phyloP scores from a whole-genome alignment of 1,284 basidiomycete genomes.

The Ceratorhiza oryzae-sativae region DNA sequence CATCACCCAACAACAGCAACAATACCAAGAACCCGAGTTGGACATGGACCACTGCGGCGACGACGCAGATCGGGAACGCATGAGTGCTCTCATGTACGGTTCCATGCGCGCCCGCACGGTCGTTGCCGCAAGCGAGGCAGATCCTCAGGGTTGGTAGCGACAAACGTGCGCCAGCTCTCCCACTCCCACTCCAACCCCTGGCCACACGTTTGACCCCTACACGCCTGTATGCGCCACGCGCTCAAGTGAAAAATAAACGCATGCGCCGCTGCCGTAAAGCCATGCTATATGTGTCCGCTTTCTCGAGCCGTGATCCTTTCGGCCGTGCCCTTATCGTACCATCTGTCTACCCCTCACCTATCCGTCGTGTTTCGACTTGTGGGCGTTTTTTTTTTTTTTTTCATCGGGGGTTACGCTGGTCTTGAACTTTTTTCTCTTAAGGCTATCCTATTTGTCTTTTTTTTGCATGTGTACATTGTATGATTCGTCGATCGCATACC shows the following conservation, averaged over 20 bases:
- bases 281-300: neutral
- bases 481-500: constrained; percentile 26
- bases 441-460: neutral
- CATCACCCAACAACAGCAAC: neutral
- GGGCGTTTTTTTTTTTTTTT: neutral
- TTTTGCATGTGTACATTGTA: neutral
- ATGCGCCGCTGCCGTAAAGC: neutral
- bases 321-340: neutral
- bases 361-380: neutral
- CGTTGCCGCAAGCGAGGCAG: constrained; percentile 27
- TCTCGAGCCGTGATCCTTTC: neutral
- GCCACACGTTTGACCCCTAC: neutral
- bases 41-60: constrained; percentile 7
- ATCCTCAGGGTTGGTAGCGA: constrained; percentile 24
- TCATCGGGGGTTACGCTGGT: neutral
- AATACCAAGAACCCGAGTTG: constrained; percentile 6
- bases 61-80: constrained; percentile 30
- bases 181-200: neutral
- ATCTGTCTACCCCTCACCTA: neutral
- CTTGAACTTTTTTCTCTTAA: neutral
- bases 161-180: neutral
- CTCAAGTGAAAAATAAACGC: too few species aligned
- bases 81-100: constrained; percentile 37
- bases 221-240: constrained; percentile 1
- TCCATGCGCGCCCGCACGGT: constrained; percentile 27